These are phyloP conservation scores for Xylariales sp. DNA, from an alignment of 2,329 filamentous ascomycete species.

Conservation along the genomic window DNA sequence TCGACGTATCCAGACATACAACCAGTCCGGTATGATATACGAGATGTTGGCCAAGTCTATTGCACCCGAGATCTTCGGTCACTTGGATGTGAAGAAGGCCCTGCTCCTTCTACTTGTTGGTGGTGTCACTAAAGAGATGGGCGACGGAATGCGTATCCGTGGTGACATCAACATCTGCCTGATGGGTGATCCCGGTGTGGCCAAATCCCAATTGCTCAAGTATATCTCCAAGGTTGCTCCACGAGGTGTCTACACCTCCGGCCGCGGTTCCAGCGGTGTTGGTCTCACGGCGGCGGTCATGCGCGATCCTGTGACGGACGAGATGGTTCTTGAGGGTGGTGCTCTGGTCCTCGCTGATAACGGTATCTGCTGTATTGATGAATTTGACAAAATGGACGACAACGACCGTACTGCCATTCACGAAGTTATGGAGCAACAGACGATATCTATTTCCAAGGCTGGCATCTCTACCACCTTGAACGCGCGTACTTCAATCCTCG, in stretches of 20 bases:
- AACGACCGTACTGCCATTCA: constrained; percentile 78
- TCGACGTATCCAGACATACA: constrained; percentile 79
- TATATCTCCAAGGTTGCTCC: constrained; percentile 98
- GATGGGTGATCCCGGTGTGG: constrained; percentile 99
- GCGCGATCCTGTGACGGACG: constrained; percentile 78
- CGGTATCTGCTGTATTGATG: constrained; percentile 81
- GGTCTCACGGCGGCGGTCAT: constrained; percentile 80
- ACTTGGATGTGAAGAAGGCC: constrained; percentile 96
- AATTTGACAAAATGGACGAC: constrained; percentile 89
- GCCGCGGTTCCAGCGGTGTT: constrained; percentile 75
- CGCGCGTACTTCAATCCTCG: constrained; percentile 90
- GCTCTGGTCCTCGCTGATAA: constrained; percentile 78
- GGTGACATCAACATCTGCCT: constrained; percentile 98
- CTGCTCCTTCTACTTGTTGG: constrained; percentile 92
- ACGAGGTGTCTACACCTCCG: constrained; percentile 80
- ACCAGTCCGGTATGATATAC: constrained; percentile 85
- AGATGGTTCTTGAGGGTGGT: constrained; percentile 79
- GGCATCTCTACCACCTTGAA: constrained; percentile 77
- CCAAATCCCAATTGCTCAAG: constrained; percentile 96
- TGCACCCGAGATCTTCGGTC: constrained; percentile 94
- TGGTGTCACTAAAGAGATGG: constrained; percentile 93
- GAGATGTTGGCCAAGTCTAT: constrained; percentile 95
- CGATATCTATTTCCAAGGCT: constrained; percentile 77
- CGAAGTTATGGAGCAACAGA: constrained; percentile 87
- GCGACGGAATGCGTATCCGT: constrained; percentile 97